These are phyloP conservation scores for Glebionis coronaria DNA, from an alignment of 129 eudicot species.

Conservation along the genomic window DNA sequence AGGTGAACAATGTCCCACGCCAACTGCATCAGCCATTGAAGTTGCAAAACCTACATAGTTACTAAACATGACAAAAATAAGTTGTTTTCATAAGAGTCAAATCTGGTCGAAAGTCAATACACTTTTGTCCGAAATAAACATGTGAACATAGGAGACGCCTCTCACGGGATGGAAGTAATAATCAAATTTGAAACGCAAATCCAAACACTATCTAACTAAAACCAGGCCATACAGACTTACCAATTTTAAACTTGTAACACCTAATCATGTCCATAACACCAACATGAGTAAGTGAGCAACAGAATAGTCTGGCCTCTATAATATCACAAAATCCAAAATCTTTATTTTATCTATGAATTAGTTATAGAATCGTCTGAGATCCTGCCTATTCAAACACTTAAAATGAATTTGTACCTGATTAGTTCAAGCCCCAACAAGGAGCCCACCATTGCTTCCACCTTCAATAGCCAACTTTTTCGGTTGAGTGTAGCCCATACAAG, in stretches of 20 bases:
- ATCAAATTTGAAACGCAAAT: neutral
- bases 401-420: constrained; percentile 62
- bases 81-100: too few species aligned
- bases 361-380: neutral
- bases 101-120: too few species aligned
- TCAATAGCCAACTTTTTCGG: constrained; percentile 81
- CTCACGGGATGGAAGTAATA: neutral
- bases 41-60: too few species aligned
- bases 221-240: constrained; percentile 30
- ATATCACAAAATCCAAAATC: constrained; percentile 7
- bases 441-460: constrained; percentile 99
- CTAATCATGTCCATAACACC: constrained; percentile 99
- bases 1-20: too few species aligned
- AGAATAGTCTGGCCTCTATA: constrained; percentile 96
- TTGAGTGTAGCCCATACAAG: constrained; percentile 84
- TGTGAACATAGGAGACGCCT: neutral
- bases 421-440: constrained; percentile 89
- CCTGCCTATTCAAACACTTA: neutral
- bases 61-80: too few species aligned
- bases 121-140: too few species aligned
- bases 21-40: too few species aligned
- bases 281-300: constrained; percentile 99
- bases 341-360: neutral
- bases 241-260: constrained; percentile 93
- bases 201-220: too few species aligned